phyloP scores from a whole-genome alignment of 805 yeast genomes.

The Starmerella bacillaris region DNA sequence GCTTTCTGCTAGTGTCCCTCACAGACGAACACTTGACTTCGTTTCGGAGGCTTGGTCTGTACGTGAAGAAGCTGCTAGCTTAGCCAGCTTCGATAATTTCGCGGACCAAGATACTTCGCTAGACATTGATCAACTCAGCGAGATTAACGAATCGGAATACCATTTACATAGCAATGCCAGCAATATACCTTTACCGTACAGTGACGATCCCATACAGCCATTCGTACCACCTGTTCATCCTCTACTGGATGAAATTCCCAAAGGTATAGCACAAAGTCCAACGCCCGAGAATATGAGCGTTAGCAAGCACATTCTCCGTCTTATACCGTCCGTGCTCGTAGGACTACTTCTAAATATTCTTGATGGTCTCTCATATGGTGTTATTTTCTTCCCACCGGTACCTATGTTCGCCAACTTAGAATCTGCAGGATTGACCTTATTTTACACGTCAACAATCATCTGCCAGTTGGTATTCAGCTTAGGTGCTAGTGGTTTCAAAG shows the following conservation, averaged over 20 bases:
- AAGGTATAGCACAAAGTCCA: not conserved
- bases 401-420: conserved; percentile 61
- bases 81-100: not conserved
- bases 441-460: conserved; percentile 77
- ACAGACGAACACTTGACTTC: not conserved
- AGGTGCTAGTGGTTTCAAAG: conserved; percentile 77
- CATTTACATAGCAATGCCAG: not conserved
- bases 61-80: conserved; percentile 2
- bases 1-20: conserved; percentile 1
- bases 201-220: not conserved
- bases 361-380: conserved; percentile 90
- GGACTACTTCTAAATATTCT: conserved; percentile 74
- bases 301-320: conserved; percentile 12
- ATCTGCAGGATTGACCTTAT: conserved; percentile 83
- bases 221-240: not conserved
- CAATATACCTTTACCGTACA: not conserved
- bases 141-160: not conserved
- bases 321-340: conserved; percentile 64
- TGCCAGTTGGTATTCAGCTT: conserved; percentile 75
- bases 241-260: not conserved
- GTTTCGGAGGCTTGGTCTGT: not conserved
- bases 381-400: conserved; percentile 89
- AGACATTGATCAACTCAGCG: too few species aligned
- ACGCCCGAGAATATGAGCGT: conserved; percentile 1
- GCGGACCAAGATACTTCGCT: too few species aligned